Evolutionary conservation across 192 early-diverging fungal species (phyloP).

Genomic region (Geranomyces michiganensis): DNA sequence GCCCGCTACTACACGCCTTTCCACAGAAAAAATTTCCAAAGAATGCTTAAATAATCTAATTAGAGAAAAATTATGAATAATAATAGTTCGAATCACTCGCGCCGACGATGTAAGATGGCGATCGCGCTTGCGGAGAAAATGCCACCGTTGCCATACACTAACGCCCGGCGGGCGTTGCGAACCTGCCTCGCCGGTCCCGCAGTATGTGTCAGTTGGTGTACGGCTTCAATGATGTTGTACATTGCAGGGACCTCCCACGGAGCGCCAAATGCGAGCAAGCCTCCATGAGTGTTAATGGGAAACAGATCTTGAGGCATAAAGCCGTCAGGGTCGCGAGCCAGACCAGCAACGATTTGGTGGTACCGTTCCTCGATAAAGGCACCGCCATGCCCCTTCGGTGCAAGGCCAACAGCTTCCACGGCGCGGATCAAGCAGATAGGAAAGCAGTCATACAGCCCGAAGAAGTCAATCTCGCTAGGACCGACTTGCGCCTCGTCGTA

Average conservation of each 20-base stretch:
- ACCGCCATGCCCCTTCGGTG: constrained; percentile 47
- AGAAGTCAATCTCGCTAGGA: constrained; percentile 50
- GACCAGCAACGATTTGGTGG: constrained; percentile 37
- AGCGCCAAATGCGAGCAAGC: constrained; percentile 51
- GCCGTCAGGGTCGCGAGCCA: constrained; percentile 19
- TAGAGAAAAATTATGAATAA: too few species aligned
- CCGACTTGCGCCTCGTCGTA: constrained; percentile 53
- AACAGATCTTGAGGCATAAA: constrained; percentile 50
- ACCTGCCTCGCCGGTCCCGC: constrained; percentile 43
- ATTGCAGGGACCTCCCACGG: constrained; percentile 56
- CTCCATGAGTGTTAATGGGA: constrained; percentile 54
- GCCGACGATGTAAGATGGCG: constrained; percentile 25
- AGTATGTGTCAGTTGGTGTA: constrained; percentile 34
- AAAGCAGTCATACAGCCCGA: constrained; percentile 55
- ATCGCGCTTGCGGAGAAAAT: constrained; percentile 47
- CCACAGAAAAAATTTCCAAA: too few species aligned
- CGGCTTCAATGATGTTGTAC: constrained; percentile 54
- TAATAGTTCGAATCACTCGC: too few species aligned
- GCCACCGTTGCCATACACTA: constrained; percentile 54
- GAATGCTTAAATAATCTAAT: too few species aligned
- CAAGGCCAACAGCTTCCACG: constrained; percentile 51
- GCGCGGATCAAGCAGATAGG: constrained; percentile 53
- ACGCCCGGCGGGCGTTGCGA: constrained; percentile 36
- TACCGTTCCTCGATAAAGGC: constrained; percentile 44
- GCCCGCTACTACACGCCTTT: too few species aligned